phyloP scores from a whole-genome alignment of 2,329 filamentous ascomycete species.

The Penicillium sp. region DNA sequence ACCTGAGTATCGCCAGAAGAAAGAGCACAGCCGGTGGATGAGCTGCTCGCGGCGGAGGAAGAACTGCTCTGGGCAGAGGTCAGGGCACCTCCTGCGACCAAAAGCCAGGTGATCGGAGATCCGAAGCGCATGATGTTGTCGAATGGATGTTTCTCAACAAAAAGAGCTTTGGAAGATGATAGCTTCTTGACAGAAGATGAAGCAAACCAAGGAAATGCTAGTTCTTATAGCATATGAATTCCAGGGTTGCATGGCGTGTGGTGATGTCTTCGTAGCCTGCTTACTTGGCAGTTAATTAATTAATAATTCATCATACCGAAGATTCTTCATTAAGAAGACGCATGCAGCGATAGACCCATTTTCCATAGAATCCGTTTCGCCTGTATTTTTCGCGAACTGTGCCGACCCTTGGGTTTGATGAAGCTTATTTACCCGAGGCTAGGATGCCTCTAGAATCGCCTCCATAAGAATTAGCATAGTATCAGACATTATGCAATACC shows the following conservation, averaged over 20 bases:
- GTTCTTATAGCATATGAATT: not conserved
- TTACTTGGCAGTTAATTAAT: not conserved
- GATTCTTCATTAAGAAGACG: not conserved
- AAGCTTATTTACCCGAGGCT: not conserved
- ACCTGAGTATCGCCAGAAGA: constrained; percentile 18
- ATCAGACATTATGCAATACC: not conserved
- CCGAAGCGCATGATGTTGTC: not conserved
- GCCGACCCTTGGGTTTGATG: not conserved
- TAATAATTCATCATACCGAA: not conserved
- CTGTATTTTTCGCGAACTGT: not conserved
- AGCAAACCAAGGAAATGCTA: not conserved
- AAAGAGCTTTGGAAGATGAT: not conserved
- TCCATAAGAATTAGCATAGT: not conserved
- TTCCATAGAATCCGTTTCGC: not conserved
- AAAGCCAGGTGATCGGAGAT: constrained; percentile 7
- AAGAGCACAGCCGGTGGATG: constrained; percentile 15
- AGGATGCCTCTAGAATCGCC: not conserved
- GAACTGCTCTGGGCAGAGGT: constrained; percentile 8
- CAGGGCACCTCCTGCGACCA: constrained; percentile 17
- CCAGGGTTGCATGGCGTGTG: not conserved
- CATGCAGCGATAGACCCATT: not conserved
- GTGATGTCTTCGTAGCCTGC: not conserved
- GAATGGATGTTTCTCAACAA: not conserved
- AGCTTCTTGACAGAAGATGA: not conserved
- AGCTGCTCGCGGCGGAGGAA: constrained; percentile 11